Evolutionary conservation across 345 rosid species (phyloP).

Genomic region (Leavenworthia alabamica): DNA sequence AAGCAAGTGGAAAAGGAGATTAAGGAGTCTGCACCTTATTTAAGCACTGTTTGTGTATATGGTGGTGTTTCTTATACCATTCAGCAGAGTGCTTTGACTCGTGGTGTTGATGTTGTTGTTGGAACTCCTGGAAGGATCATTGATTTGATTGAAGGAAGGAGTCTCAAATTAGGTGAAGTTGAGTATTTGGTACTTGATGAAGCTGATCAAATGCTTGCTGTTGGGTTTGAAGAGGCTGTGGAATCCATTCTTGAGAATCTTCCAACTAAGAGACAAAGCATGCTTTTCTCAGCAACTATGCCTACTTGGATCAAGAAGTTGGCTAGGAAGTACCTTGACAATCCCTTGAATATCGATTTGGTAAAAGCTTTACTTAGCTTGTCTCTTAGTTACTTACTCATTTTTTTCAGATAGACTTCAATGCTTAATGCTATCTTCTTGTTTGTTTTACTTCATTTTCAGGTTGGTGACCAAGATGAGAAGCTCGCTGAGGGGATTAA

Average conservation of each 20-base stretch:
- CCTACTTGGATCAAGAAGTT: constrained; percentile 94
- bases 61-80: constrained; percentile 87
- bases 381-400: background rate
- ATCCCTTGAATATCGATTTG: constrained; percentile 88
- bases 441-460: constrained; percentile 7
- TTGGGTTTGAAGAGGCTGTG: constrained; percentile 95
- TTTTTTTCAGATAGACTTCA: background rate
- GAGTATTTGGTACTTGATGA: constrained; percentile 95
- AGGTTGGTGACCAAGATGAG: constrained; percentile 97
- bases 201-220: constrained; percentile 99
- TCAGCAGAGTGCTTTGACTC: constrained; percentile 75
- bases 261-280: constrained; percentile 79
- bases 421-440: background rate
- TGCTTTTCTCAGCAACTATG: constrained; percentile 99
- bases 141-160: constrained; percentile 67
- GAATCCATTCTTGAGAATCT: constrained; percentile 82
- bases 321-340: constrained; percentile 80
- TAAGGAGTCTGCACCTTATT: constrained; percentile 78
- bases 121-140: constrained; percentile 97
- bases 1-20: constrained; percentile 97
- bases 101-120: constrained; percentile 95
- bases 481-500: constrained; percentile 94
- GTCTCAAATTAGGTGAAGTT: constrained; percentile 82
- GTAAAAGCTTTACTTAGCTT: constrained; percentile 30
- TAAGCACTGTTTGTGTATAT: constrained; percentile 83